phyloP scores from a whole-genome alignment of 139 green algal genomes.

The Chlorella sp. region DNA sequence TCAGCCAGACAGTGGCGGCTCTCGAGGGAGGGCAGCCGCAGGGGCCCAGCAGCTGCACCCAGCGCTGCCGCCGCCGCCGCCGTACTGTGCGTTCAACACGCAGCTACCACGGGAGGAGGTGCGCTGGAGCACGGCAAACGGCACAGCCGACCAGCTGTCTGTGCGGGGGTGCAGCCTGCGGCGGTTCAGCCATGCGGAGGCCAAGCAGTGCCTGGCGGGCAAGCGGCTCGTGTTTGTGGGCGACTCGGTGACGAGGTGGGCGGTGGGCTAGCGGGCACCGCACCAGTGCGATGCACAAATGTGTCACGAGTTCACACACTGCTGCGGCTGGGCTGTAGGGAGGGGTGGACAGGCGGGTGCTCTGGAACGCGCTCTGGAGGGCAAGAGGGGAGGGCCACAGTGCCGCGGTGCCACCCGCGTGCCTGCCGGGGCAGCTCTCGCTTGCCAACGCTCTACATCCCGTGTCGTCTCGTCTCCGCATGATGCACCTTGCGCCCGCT shows the following conservation, averaged over 20 bases:
- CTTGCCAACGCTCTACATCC: not conserved
- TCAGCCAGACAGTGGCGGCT: not conserved
- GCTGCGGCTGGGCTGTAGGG: no score
- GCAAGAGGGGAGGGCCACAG: no score
- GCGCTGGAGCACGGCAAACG: conserved; percentile 1
- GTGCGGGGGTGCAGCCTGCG: conserved; percentile 8
- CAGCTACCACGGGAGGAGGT: not conserved
- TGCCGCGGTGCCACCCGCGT: not conserved
- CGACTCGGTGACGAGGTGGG: conserved; percentile 3
- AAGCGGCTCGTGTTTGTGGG: conserved; percentile 40
- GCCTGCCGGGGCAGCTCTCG: no score
- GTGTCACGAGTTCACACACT: no score
- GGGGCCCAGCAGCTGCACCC: not conserved
- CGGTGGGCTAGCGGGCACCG: no score
- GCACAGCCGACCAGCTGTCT: conserved; percentile 4
- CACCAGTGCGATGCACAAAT: no score
- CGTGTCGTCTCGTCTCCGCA: not conserved
- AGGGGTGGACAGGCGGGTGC: no score
- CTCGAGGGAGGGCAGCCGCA: not conserved
- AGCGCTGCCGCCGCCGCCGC: not conserved
- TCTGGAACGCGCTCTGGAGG: no score
- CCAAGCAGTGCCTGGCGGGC: conserved; percentile 11
- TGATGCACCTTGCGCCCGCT: no score
- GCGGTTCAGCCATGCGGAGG: conserved; percentile 2
- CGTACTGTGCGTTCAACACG: not conserved